These are phyloP conservation scores for Conringia planisiliqua DNA, from an alignment of 345 rosid genomes.

Conservation along the genomic window DNA sequence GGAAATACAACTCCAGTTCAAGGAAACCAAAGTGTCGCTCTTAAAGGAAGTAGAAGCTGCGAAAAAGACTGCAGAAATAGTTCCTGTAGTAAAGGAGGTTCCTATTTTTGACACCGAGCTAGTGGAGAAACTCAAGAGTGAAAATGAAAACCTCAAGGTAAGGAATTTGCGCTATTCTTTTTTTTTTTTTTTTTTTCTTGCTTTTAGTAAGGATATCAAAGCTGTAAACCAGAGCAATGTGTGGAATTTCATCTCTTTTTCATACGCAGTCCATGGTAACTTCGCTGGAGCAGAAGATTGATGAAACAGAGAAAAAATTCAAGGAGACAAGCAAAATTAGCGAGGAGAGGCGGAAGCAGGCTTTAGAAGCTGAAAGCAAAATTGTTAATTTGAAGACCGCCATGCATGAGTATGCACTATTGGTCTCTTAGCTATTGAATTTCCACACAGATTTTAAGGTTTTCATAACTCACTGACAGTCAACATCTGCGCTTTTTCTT, in stretches of 20 bases:
- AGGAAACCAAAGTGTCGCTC: slow-evolving; percentile 72
- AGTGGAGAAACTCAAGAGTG: slow-evolving; percentile 66
- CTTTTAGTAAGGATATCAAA: slow-evolving; percentile 1
- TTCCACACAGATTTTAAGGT: neutral
- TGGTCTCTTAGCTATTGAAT: slow-evolving; percentile 5
- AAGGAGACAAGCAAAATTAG: slow-evolving; percentile 79
- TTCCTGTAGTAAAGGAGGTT: slow-evolving; percentile 78
- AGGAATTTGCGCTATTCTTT: slow-evolving; percentile 11
- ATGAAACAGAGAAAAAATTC: slow-evolving; percentile 75
- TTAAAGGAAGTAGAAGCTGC: slow-evolving; percentile 74
- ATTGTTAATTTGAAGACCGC: slow-evolving; percentile 74
- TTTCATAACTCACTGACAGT: slow-evolving; percentile 6
- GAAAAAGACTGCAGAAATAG: slow-evolving; percentile 48
- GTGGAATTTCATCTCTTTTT: slow-evolving; percentile 18
- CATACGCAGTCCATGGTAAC: slow-evolving; percentile 58
- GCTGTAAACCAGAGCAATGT: neutral
- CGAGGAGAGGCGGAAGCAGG: slow-evolving; percentile 89
- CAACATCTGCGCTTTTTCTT: neutral
- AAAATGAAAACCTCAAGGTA: slow-evolving; percentile 86
- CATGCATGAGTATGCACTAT: slow-evolving; percentile 63
- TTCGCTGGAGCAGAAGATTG: slow-evolving; percentile 78
- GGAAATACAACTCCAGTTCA: slow-evolving; percentile 70
- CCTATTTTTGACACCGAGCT: slow-evolving; percentile 58
- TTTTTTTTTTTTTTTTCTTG: neutral
- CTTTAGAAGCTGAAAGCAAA: slow-evolving; percentile 83